Evolutionary conservation across 192 early-diverging fungal genomes (phyloP).

Genomic region (Powellomyces hirtus): DNA sequence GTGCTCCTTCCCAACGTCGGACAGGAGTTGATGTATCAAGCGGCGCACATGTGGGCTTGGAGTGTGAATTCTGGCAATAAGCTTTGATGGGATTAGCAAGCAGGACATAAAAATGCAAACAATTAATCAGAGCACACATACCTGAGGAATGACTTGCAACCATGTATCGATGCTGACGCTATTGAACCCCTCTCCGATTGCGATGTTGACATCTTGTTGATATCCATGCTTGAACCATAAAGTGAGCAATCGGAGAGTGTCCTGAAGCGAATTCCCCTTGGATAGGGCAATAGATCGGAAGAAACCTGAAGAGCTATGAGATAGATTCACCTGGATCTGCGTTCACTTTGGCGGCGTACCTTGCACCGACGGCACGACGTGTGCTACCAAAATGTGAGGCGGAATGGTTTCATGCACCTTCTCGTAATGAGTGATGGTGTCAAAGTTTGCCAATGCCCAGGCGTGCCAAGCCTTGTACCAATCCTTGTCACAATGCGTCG

Average conservation of each 20-base stretch:
- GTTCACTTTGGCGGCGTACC: constrained; percentile 17
- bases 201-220: constrained; percentile 76
- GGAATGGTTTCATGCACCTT: constrained; percentile 53
- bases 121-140: constrained; percentile 7
- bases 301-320: constrained; percentile 54
- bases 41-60: constrained; percentile 70
- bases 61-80: constrained; percentile 91
- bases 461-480: constrained; percentile 99
- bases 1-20: constrained; percentile 88
- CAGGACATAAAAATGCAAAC: not conserved
- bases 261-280: constrained; percentile 83
- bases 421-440: constrained; percentile 76
- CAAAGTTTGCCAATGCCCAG: constrained; percentile 91
- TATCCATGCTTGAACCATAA: constrained; percentile 96
- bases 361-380: constrained; percentile 87
- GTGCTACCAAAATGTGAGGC: constrained; percentile 47
- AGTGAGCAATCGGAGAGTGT: constrained; percentile 88
- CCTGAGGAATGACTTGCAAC: constrained; percentile 97
- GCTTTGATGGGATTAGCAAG: constrained; percentile 23
- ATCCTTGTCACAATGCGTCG: constrained; percentile 82
- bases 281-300: constrained; percentile 91
- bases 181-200: constrained; percentile 78
- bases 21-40: constrained; percentile 84
- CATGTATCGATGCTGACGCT: constrained; percentile 87
- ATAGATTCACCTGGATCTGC: too few species aligned